phyloP scores from a whole-genome alignment of 345 rosid species.

The Rhodomyrtus tomentosa region DNA sequence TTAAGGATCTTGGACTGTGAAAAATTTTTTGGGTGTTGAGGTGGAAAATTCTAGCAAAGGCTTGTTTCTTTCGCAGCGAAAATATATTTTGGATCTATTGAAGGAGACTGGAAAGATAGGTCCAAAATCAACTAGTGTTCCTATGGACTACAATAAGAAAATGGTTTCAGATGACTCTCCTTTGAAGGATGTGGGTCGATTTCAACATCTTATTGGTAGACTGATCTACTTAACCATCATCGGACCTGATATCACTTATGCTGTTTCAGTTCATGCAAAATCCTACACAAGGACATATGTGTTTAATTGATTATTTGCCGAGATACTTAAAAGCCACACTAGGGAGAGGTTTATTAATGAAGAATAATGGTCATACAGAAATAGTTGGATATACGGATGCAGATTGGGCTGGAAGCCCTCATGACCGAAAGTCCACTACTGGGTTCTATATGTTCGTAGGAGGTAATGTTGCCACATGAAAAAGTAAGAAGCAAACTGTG shows the following conservation, averaged over 20 bases:
- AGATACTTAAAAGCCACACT: background rate
- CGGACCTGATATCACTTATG: background rate
- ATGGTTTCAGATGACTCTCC: background rate
- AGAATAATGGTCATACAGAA: too few relatives aligned
- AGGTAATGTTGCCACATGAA: too few relatives aligned
- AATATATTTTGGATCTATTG: background rate
- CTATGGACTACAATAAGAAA: background rate
- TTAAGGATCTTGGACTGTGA: background rate
- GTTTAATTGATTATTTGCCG: background rate
- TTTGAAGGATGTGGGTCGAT: background rate
- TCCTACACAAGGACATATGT: background rate
- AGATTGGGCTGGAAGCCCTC: too few relatives aligned
- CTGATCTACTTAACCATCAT: background rate
- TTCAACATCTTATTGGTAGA: background rate
- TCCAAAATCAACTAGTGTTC: background rate
- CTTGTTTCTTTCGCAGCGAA: background rate
- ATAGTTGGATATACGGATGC: too few relatives aligned
- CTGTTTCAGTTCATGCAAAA: background rate
- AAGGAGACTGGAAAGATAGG: background rate
- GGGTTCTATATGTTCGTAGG: too few relatives aligned
- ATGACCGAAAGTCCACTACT: too few relatives aligned
- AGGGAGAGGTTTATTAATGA: too few relatives aligned
- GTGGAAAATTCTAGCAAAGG: background rate
- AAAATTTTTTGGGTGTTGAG: background rate
- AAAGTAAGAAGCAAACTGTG: too few relatives aligned